Evolutionary conservation across 768 basidiomycete genomes (phyloP), one percentile per base, ranked within the genome.

Genomic region (Rhizopogon vinicolor): DNA sequence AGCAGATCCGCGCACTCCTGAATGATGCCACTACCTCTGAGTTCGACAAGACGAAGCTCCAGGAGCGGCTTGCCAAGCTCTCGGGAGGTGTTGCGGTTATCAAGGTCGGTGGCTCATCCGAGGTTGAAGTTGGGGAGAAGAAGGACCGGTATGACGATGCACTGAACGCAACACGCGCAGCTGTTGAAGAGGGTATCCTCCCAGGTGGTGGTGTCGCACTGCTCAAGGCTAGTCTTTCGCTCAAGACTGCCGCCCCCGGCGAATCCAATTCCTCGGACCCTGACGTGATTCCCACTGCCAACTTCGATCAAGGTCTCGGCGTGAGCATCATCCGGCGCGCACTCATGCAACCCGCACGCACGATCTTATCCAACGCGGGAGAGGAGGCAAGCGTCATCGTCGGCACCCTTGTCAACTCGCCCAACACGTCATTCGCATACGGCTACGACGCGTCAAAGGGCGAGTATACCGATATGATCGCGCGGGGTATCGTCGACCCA

Each of bases 111-210:
- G 96, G 96, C 16, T 76, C 87, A 22, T 85, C 82, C 51, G 96
- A 98, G 72, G 96, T 98, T 51, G 96, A 98, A 75, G 96, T 98
- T 57, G 82, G 95, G 7, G 96, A 98, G 83, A 98, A 98, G 91
- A 97, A 98, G 85, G 96, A 98, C 70, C 82, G 95, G 39, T 98
- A 97, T 66, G 95, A 98, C 62, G 93, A 96, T 67, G 95, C 95
- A 1, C 80, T 98, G 45, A 97, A 97, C 71, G 94, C 95, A n/a
- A 98, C 96, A 4, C 89, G 96, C 41, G 96, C 96, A 25, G 94
- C 96, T 44, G 96, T 98, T 31, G 96, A 98, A 75, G 95, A 99
- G 72, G 96, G 96, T 68, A 97, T 98, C 65, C 87, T 98, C 35
- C 96, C 96, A 51, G 96, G 96, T 43, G 96, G 96, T 66, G 95